Percentiles rank a stretch among this genome's conserved stretches.
Evolutionary conservation across 768 basidiomycete genomes (phyloP).

Genomic region (Rubroboletus satanas): DNA sequence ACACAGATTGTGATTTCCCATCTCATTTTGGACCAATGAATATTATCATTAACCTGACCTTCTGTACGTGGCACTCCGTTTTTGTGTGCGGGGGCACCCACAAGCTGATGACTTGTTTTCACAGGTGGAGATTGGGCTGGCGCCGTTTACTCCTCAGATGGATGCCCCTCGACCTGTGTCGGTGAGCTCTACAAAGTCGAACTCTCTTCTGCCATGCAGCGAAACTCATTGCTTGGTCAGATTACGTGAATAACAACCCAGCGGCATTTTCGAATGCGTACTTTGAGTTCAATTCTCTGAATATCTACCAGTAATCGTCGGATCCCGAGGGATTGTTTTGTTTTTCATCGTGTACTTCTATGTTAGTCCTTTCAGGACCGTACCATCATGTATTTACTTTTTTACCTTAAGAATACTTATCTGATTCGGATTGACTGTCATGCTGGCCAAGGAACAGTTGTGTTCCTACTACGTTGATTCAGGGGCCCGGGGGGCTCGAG

Average conservation of each 20-base stretch:
- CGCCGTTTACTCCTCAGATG: constrained; percentile 8
- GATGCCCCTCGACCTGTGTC: constrained; percentile 27
- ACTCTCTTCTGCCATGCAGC: not conserved
- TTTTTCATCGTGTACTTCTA: not conserved
- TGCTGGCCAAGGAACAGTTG: no score
- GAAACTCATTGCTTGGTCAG: constrained; percentile 38
- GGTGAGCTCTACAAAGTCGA: constrained; percentile 15
- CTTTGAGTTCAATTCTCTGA: constrained; percentile 23
- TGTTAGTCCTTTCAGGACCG: not conserved
- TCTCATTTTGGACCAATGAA: constrained; percentile 18
- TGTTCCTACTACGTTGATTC: no score
- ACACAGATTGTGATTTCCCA: constrained; percentile 12
- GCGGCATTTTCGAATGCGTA: constrained; percentile 16
- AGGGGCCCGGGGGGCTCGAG: no score
- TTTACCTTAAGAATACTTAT: no score
- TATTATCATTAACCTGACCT: constrained; percentile 19
- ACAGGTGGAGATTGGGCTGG: constrained; percentile 32
- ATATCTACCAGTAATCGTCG: constrained; percentile 15
- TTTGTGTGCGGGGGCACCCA: not conserved
- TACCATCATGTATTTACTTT: not conserved
- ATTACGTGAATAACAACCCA: constrained; percentile 43
- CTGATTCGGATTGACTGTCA: no score
- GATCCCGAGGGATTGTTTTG: not conserved
- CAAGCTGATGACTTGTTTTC: not conserved
- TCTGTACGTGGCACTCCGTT: constrained; percentile 13